Evolutionary conservation across 495 filamentous ascomycete genomes (phyloP).

Genomic region (Penicillium samsonianum): DNA sequence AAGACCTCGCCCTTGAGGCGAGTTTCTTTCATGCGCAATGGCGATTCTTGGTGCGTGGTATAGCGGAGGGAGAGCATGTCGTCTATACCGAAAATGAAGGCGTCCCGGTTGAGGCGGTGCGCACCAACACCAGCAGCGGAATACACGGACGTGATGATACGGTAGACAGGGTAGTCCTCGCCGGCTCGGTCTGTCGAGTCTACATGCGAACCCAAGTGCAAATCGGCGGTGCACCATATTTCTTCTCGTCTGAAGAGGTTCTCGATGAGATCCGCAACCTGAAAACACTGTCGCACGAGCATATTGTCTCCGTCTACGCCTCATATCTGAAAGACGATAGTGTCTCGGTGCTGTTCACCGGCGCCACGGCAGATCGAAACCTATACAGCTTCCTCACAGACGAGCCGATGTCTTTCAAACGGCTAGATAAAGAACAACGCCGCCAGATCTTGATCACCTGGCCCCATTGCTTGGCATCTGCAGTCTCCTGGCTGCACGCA

Average conservation of each 20-base stretch:
- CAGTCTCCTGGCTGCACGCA: conserved; percentile 73
- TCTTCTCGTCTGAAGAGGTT: conserved; percentile 66
- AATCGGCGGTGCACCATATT: conserved; percentile 58
- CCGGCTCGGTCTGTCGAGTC: conserved; percentile 43
- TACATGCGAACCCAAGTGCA: conserved; percentile 73
- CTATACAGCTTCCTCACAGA: conserved; percentile 76
- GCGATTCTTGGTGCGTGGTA: conserved; percentile 70
- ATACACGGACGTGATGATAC: conserved; percentile 50
- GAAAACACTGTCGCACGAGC: conserved; percentile 68
- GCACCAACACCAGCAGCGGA: conserved; percentile 50
- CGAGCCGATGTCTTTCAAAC: conserved; percentile 65
- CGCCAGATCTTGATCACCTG: conserved; percentile 73
- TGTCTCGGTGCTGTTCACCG: conserved; percentile 77
- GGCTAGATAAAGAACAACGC: conserved; percentile 69
- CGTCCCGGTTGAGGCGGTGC: conserved; percentile 72
- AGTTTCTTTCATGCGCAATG: conserved; percentile 83
- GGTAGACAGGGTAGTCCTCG: conserved; percentile 67
- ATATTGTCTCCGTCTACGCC: conserved; percentile 77
- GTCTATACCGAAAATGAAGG: conserved; percentile 77
- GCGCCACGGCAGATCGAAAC: conserved; percentile 66
- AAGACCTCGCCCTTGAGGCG: conserved; percentile 63
- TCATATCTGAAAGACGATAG: conserved; percentile 74
- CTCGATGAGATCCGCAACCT: conserved; percentile 65
- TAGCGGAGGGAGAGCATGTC: conserved; percentile 69
- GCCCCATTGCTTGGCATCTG: conserved; percentile 83